Base-by-base conservation (phyloP, 192 early-diverging fungal species). In the Rhizophagus clarus region DNA sequence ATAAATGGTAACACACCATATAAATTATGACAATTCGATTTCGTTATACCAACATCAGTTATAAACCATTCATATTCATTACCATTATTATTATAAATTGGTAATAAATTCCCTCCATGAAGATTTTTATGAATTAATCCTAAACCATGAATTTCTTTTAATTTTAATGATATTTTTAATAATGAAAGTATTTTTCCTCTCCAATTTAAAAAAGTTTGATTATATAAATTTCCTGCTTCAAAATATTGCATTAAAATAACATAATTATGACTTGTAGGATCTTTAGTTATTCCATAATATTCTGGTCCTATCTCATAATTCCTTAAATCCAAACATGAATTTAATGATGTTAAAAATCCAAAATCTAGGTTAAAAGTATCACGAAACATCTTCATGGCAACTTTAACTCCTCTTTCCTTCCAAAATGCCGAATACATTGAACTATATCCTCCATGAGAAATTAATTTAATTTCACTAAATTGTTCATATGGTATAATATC, bases 1-100 rank as follows among this genome's bases (percentile, higher is more conserved):
- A 69, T 37, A 69, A 31, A 69, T 69, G 67, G 67, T 31, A 69
- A 28, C 1, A 69, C 67, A 8, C 67, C 67, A 29, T 69, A 69
- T 26, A 31, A 34, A 0, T 28, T n/a, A 67, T 67, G 12, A 31
- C 15, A 12, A 6, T n/a, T 67, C 20, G 51, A 56, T 56, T 56
- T 56, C 4, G 51, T 20, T 56, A 56, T 56, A 5, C 51, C 51
- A 15, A 17, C 20, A 20, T 56, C 51, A 5, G 51, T 56, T 56
- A 56, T 56, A 56, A 56, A 20, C 51, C 51, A 56, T 56, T 56
- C 51, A 56, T 56, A 56, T 56, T 56, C 17, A 17, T 51, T 17
- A 56, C 20, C 51, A 56, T 32, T 8, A 26, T 68, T 15, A 56
- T 68, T 8, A 26, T 68, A 8, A 34, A 34, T 37, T 29, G 34